Evolutionary conservation across 164 flowering plant species (phyloP), one percentile per base, ranked within the genome.

Genomic region (Pachysandra terminalis): DNA sequence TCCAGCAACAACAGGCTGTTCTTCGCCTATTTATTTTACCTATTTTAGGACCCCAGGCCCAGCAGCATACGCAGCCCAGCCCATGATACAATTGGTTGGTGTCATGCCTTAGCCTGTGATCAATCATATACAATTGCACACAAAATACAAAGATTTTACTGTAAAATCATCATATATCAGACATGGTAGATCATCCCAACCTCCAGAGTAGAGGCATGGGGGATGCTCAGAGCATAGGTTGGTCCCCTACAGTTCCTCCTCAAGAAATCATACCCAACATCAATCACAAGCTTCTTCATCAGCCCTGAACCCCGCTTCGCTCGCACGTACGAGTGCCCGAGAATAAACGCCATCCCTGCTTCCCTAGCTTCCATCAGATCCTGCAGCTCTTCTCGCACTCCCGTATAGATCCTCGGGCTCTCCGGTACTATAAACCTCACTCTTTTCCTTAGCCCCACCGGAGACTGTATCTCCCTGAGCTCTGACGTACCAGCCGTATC

Each of bases 291-390:
- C 75, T 75, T 87, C 84, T 84, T 90, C n/a, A 89, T 0, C 40
- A 88, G 19, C 58, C 96, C 73, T 14, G 98, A 93, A 16, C 94
- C 94, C 22, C 78, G 76, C 74, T 91, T 89, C 0, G 98, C 97
- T 57, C 69, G 85, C 56, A 91, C 88, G 56, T 93, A 82, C 0
- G 90, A 82, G 62, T 89, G 87, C 12, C 98, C 95, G 53, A 87
- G 54, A 57, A 93, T 93, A 76, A 86, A 90, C 2, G 98, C 94
- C 67, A 93, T 75, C 37, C 98, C 97, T 0, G 89, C 86, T 61
- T 93, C 98, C 79, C 90, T 80, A 5, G 98, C 98, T 67, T 89
- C 94, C 90, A 79, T 87, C 40, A 93, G 79, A 37, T 90, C 98
- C 59, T 73, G 58, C 70, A 93, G 59, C 78, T 93, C 98, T 51